Evolutionary conservation across 495 filamentous ascomycete genomes (phyloP).

Genomic region (Penicillium goetzii): DNA sequence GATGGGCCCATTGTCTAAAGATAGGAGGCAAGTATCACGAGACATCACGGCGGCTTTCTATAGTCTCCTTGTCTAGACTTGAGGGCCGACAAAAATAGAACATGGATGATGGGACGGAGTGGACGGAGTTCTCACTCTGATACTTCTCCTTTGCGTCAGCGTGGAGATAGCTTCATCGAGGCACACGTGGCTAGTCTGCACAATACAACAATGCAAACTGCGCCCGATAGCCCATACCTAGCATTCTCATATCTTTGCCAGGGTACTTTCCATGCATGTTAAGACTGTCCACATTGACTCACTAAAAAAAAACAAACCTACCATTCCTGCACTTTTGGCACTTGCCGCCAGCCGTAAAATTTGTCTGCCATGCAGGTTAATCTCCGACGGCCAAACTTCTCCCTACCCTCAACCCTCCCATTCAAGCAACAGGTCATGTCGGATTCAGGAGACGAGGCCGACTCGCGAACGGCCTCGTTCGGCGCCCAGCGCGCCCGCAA

Average conservation of each 20-base stretch:
- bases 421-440: constrained; percentile 29
- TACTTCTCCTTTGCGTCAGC: neutral
- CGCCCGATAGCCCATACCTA: neutral
- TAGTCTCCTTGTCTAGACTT: neutral
- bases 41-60: neutral
- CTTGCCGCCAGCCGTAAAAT: constrained; percentile 33
- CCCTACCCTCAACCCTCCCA: neutral
- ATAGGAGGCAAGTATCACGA: neutral
- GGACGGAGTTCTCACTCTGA: neutral
- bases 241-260: neutral
- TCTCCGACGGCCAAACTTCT: neutral
- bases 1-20: neutral
- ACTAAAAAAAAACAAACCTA: neutral
- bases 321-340: constrained; percentile 23
- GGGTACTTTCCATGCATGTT: neutral
- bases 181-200: neutral
- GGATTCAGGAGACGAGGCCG: constrained; percentile 43
- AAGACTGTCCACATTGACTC: neutral
- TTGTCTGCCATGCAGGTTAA: constrained; percentile 12
- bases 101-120: no score
- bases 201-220: neutral
- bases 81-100: constrained; percentile 1
- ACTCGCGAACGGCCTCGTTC: constrained; percentile 48
- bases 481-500: constrained; percentile 34
- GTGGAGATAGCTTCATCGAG: neutral